Base-by-base conservation (phyloP, 768 basidiomycete genomes). In the Guyanaporus albipodus region DNA sequence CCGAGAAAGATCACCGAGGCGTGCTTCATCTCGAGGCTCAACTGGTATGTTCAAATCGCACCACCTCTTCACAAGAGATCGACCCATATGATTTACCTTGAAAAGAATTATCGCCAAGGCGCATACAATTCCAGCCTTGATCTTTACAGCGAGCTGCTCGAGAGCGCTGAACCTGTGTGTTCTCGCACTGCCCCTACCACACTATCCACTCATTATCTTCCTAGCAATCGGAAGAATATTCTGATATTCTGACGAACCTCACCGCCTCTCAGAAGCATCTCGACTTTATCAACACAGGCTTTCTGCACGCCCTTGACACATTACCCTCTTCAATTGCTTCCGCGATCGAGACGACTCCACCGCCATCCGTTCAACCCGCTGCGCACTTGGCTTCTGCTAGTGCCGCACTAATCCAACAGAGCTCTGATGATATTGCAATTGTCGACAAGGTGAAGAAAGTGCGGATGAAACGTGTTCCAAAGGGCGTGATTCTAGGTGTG, bases 161-260 rank as follows among this genome's bases (percentile, higher is more conserved):
- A 90, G 53, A 82, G 80, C 7, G 82, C 84, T 38, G 81, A 88
- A 50, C 79, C 82, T 35, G 91, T 92, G 61, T 58, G 86, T 74
- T 29, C 43, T 52, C 22, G 36, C 49, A 59, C 42, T 26, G 49
- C 52, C 48, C 26, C 12, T 36, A 26, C 33, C 17, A 23, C 19
- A 38, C 35, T 24, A 31, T 32, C 17, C 42, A 23, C 46, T 51
- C 27, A 53, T 46, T 6, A 9, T 28, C 44, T 55, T 44, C 44
- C 35, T 61, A 92, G 91, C 72, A 83, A 57, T 85, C 89, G 22
- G 87, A 94, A 57, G 92, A 95, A 70, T 80, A 91, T 60, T 79
- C 87, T 5, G 92, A 94, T 62, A 82, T 94, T 60, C 72, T 85
- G 31, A 91, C 82, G 50, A 95, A 96, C 67, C 79, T 94, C 47